Percentiles rank a stretch among this genome's conserved stretches.
phyloP scores from a whole-genome alignment of 1,284 basidiomycete genomes.

The Volvariella volvacea region DNA sequence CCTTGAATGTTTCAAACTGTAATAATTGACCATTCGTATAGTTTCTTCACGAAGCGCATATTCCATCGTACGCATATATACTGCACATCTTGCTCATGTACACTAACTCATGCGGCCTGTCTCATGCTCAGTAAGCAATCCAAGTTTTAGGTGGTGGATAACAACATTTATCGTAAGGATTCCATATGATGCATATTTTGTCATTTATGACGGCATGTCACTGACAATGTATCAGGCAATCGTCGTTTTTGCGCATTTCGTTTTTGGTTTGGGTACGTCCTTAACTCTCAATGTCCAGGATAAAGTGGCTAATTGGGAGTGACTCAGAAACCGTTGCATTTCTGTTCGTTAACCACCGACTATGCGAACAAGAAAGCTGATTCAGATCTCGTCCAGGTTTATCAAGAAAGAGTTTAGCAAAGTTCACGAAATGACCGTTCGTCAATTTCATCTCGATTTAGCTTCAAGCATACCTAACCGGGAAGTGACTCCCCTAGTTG shows the following conservation, averaged over 20 bases:
- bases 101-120: not conserved
- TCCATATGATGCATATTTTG: not conserved
- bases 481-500: too few relatives aligned
- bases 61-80: constrained; percentile 21
- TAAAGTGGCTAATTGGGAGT: too few relatives aligned
- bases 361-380: too few relatives aligned
- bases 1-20: too few relatives aligned
- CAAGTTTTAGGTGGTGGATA: constrained; percentile 23
- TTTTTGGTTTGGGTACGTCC: constrained; percentile 27
- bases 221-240: constrained; percentile 20
- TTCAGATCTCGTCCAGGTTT: constrained; percentile 27
- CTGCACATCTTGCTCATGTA: too few relatives aligned
- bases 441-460: constrained; percentile 4
- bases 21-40: constrained; percentile 9
- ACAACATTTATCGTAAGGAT: constrained; percentile 21
- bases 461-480: not conserved
- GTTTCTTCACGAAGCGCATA: constrained; percentile 31
- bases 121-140: constrained; percentile 19
- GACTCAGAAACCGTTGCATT: too few relatives aligned
- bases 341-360: too few relatives aligned
- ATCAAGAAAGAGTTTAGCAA: constrained; percentile 26
- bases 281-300: too few relatives aligned
- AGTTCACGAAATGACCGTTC: constrained; percentile 26
- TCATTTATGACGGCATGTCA: not conserved
- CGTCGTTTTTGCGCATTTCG: constrained; percentile 27